Evolutionary conservation across 2,329 filamentous ascomycete species (phyloP), one percentile per base, ranked within the genome.

Genomic region (Cytospora piceae): DNA sequence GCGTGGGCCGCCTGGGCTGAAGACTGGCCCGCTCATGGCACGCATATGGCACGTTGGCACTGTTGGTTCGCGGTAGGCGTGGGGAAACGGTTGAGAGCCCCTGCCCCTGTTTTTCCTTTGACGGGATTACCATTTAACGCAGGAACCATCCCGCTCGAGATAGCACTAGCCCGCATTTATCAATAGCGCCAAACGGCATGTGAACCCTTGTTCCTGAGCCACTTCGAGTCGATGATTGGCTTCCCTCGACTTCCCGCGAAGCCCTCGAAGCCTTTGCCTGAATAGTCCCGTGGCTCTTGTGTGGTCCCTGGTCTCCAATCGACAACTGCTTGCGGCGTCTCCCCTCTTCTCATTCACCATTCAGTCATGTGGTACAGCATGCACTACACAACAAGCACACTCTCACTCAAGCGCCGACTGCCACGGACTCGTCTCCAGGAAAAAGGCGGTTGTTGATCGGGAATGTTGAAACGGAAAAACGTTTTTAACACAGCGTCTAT

Each of bases 101-200:
- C 61, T 63, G 52, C 29, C 52, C 29, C 52, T 54, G 52, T 32
- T 31, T 52, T 52, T 24, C 51, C 32, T 34, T 46, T 22, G 42
- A 46, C 42, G 42, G 20, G 9, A 7, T 37, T 9, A 15, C 34
- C 34, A 22, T 52, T 52, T 57, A 31, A 62, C 32, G 67, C 67
- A 68, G 65, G 67, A 68, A 68, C 67, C 58, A 39, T 67, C 37
- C 37, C 34, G 46, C 34, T 42, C 34, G 32, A 62, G 59, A 66
- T 66, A 59, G 63, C 61, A 58, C 67, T 66, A 64, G n/a, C 32
- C 58, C 34, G 15, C 64, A 55, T 59, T 15, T 17, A 22, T 27
- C 20, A 15, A 49, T 68, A 68, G 67, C 65, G 67, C 58, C 65
- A 67, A 67, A 67, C 67, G 34, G 49, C 31, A 24, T 42, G 32